phyloP scores from a whole-genome alignment of 192 early-diverging fungal species.

The Phlyctochytrium bullatum region DNA sequence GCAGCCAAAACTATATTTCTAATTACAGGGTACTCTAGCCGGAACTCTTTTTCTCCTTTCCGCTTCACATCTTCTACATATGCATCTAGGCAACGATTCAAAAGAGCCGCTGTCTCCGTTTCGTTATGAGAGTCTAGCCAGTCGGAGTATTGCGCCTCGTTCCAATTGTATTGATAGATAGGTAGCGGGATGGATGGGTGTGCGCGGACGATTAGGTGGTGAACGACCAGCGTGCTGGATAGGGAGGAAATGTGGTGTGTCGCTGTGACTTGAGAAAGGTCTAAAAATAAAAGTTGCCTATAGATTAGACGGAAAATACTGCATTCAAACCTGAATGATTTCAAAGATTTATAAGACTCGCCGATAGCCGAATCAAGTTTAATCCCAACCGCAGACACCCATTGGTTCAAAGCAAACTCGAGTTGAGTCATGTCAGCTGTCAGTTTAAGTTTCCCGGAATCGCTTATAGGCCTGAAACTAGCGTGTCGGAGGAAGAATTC shows the following conservation, averaged over 20 bases:
- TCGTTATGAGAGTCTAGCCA: constrained; percentile 65
- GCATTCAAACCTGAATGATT: constrained; percentile 50
- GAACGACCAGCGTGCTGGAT: constrained; percentile 48
- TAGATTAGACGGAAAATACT: neutral
- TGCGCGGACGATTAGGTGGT: constrained; percentile 63
- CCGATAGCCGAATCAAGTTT: constrained; percentile 58
- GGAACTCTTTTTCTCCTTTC: constrained; percentile 29
- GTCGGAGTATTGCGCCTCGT: constrained; percentile 60
- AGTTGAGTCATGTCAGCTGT: constrained; percentile 71
- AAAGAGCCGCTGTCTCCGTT: constrained; percentile 42
- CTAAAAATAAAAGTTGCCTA: constrained; percentile 65
- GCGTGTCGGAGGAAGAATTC: constrained; percentile 68
- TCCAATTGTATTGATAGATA: constrained; percentile 53
- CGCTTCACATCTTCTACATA: constrained; percentile 41
- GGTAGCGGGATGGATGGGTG: constrained; percentile 55
- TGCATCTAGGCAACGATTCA: constrained; percentile 39
- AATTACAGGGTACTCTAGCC: constrained; percentile 25
- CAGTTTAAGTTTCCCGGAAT: constrained; percentile 64
- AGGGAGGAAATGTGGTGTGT: constrained; percentile 51
- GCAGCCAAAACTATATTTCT: neutral
- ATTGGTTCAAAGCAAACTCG: constrained; percentile 66
- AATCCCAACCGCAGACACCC: constrained; percentile 53
- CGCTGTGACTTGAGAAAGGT: constrained; percentile 49
- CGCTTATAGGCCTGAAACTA: constrained; percentile 57
- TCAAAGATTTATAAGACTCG: constrained; percentile 54